A percentile compares a stretch with the other conserved stretches of the same genome.
These are phyloP conservation scores for Xerocomus potaroensis DNA, from an alignment of 768 basidiomycete genomes.

Conservation along the genomic window DNA sequence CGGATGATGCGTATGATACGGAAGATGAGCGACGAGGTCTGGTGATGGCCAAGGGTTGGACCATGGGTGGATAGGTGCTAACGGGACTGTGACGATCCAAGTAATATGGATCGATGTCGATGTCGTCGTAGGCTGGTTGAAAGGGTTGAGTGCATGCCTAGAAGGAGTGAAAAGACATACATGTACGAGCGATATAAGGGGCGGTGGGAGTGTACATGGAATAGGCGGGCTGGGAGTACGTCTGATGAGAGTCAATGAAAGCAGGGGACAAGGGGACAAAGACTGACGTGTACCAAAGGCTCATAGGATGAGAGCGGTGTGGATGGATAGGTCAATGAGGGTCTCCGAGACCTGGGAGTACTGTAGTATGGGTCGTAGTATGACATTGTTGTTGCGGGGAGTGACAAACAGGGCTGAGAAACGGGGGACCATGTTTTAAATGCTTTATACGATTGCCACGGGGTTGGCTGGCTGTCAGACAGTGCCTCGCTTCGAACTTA, in stretches of 20 bases:
- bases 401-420: slow-evolving; percentile 5
- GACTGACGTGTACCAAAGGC: slow-evolving; percentile 39
- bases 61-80: slow-evolving; percentile 20
- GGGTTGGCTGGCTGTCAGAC: slow-evolving; percentile 13
- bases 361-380: slow-evolving; percentile 41
- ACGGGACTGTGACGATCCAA: slow-evolving; percentile 17
- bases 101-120: slow-evolving; percentile 51
- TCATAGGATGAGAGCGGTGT: slow-evolving; percentile 40
- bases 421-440: slow-evolving; percentile 16
- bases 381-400: slow-evolving; percentile 32
- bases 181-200: slow-evolving; percentile 39
- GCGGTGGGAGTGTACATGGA: slow-evolving; percentile 42
- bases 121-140: slow-evolving; percentile 51
- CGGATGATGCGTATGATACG: slow-evolving; percentile 36
- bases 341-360: slow-evolving; percentile 30
- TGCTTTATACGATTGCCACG: slow-evolving; percentile 26
- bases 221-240: slow-evolving; percentile 45
- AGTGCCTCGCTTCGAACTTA: too few relatives aligned
- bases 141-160: slow-evolving; percentile 1
- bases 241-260: slow-evolving; percentile 15
- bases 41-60: slow-evolving; percentile 18
- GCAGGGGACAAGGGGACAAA: neutral
- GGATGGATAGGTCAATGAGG: slow-evolving; percentile 32
- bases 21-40: slow-evolving; percentile 37
- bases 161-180: slow-evolving; percentile 27